Conservation (phyloP, 805 yeast genomes). For the Kodamaea sagamina region DNA sequence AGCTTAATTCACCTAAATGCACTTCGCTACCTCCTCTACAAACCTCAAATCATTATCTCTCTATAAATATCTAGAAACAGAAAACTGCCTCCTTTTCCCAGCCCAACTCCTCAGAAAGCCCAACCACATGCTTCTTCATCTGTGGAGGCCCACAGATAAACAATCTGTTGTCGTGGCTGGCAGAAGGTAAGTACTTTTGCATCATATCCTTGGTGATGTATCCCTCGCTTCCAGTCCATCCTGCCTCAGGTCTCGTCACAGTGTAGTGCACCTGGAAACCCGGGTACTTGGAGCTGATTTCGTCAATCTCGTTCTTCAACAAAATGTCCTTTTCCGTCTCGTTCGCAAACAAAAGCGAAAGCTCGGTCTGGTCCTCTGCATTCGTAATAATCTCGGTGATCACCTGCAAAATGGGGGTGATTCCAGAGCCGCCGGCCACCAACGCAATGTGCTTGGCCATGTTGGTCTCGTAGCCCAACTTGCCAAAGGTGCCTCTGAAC, state of each 20-base stretch:
- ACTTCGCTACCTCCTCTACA: too few relatives aligned
- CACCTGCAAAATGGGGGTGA: slow-evolving; percentile 87
- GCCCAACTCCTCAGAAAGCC: slow-evolving; percentile 58
- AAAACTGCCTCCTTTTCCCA: slow-evolving; percentile 59
- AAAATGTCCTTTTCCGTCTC: slow-evolving; percentile 77
- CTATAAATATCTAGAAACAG: slow-evolving; percentile 40
- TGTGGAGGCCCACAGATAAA: slow-evolving; percentile 76
- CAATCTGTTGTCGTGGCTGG: slow-evolving; percentile 52
- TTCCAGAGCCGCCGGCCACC: slow-evolving; percentile 87
- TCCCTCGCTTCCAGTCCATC: slow-evolving; percentile 64
- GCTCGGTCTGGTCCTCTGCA: slow-evolving; percentile 62
- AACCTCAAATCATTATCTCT: background rate
- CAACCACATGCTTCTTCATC: slow-evolving; percentile 57
- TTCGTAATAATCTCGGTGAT: slow-evolving; percentile 68
- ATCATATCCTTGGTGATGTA: slow-evolving; percentile 60
- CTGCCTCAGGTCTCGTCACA: slow-evolving; percentile 48
- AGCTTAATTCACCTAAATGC: too few relatives aligned
- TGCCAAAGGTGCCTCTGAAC: slow-evolving; percentile 80
- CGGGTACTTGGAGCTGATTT: slow-evolving; percentile 63
- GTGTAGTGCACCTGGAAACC: slow-evolving; percentile 62
- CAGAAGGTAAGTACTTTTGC: slow-evolving; percentile 52
- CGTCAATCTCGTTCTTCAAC: slow-evolving; percentile 71
- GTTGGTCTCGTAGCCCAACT: slow-evolving; percentile 58
- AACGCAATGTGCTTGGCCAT: slow-evolving; percentile 64
- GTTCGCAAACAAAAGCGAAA: slow-evolving; percentile 68